phyloP scores from a whole-genome alignment of 1,139 yeast species.

The Sugiyamaella sp. region DNA sequence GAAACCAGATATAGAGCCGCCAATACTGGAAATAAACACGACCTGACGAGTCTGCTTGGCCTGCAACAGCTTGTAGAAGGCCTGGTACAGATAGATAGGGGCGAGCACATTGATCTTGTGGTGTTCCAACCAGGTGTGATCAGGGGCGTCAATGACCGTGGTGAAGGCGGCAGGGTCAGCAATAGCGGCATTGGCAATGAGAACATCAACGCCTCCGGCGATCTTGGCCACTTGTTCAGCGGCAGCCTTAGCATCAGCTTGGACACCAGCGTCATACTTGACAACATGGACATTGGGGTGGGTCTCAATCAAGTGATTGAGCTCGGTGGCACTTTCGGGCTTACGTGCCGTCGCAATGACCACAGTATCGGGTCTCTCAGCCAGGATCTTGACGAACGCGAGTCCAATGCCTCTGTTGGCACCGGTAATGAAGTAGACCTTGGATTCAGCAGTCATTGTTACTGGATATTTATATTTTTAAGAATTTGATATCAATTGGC shows the following conservation, averaged over 20 bases:
- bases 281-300: constrained; percentile 32
- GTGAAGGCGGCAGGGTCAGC: background rate
- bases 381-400: constrained; percentile 36
- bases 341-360: constrained; percentile 42
- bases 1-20: constrained; percentile 34
- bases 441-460: constrained; percentile 3
- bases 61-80: constrained; percentile 1
- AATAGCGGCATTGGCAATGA: constrained; percentile 53
- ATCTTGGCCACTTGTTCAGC: constrained; percentile 32
- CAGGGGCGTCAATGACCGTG: constrained; percentile 6
- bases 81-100: constrained; percentile 7
- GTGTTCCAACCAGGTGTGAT: background rate
- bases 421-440: constrained; percentile 37
- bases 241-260: constrained; percentile 29
- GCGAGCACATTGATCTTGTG: constrained; percentile 24
- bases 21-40: constrained; percentile 33
- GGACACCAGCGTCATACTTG: constrained; percentile 33
- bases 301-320: constrained; percentile 12
- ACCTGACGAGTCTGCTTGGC: constrained; percentile 29
- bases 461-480: background rate
- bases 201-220: constrained; percentile 48
- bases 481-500: background rate
- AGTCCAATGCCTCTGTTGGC: constrained; percentile 45
- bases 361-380: constrained; percentile 30
- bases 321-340: constrained; percentile 24